Evolutionary conservation across 768 basidiomycete species (phyloP).

Genomic region (Mycena albidolilacea): DNA sequence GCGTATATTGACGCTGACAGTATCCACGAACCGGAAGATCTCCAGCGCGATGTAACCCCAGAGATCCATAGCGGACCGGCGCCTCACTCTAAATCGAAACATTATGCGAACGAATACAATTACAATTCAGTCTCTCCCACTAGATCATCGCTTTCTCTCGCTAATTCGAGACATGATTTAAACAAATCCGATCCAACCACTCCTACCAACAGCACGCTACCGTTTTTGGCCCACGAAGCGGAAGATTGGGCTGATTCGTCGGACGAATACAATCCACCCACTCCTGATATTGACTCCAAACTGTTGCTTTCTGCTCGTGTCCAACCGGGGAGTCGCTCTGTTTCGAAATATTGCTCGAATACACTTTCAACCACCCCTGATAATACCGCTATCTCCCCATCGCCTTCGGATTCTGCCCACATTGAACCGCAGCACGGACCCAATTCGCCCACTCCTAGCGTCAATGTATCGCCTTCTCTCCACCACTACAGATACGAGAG

Average conservation of each 20-base stretch:
- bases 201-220: neutral
- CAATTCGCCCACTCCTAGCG: neutral
- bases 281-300: neutral
- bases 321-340: neutral
- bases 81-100: neutral
- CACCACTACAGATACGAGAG: neutral
- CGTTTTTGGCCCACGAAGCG: neutral
- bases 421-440: neutral
- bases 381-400: neutral
- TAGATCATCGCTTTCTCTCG: neutral
- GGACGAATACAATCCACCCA: slow-evolving; percentile 1
- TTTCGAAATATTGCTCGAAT: neutral
- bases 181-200: neutral
- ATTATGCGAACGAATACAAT: neutral
- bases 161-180: neutral
- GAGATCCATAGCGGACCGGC: neutral
- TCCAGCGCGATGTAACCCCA: neutral
- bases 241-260: neutral
- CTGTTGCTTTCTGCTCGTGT: neutral
- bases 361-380: neutral
- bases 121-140: neutral
- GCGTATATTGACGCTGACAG: neutral
- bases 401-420: neutral
- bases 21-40: neutral
- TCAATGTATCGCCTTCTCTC: neutral